Evolutionary conservation across 345 rosid species (phyloP).

Genomic region (Gossypium ekmanianum): DNA sequence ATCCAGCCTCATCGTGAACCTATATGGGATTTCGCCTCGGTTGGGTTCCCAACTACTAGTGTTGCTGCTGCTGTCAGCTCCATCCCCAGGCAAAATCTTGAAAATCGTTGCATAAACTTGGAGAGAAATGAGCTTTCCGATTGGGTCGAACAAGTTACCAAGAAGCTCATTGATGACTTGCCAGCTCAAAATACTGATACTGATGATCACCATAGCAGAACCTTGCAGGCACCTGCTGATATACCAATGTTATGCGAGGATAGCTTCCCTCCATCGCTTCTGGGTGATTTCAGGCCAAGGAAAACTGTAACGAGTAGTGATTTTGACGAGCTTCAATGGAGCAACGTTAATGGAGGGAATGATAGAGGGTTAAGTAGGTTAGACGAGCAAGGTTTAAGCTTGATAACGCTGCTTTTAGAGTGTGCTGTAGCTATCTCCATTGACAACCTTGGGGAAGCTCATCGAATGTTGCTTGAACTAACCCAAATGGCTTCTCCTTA

Average conservation of each 20-base stretch:
- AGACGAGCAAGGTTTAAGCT: conserved; percentile 44
- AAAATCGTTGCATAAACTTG: conserved; percentile 24
- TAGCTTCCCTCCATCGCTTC: conserved; percentile 13
- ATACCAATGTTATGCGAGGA: conserved; percentile 21
- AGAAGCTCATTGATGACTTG: conserved; percentile 53
- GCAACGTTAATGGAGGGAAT: conserved; percentile 13
- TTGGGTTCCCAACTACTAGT: conserved; percentile 9
- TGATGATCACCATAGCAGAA: neutral
- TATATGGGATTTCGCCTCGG: conserved; percentile 26
- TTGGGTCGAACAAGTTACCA: conserved; percentile 64
- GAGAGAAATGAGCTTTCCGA: conserved; percentile 57
- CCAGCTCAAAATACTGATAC: conserved; percentile 25
- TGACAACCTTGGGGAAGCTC: conserved; percentile 63
- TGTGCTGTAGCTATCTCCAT: conserved; percentile 64
- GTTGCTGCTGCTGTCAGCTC: neutral
- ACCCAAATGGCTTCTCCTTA: conserved; percentile 70
- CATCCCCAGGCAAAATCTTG: conserved; percentile 14
- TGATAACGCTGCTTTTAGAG: conserved; percentile 51
- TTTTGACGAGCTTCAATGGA: conserved; percentile 4
- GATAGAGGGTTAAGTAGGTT: neutral
- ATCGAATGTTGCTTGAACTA: conserved; percentile 56
- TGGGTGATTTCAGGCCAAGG: conserved; percentile 26
- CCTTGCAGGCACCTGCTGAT: conserved; percentile 21
- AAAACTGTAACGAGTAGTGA: conserved; percentile 17
- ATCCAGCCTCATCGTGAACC: conserved; percentile 40